phyloP scores from a whole-genome alignment of 1,284 basidiomycete species.

The Tetrapyrgos nigripes region DNA sequence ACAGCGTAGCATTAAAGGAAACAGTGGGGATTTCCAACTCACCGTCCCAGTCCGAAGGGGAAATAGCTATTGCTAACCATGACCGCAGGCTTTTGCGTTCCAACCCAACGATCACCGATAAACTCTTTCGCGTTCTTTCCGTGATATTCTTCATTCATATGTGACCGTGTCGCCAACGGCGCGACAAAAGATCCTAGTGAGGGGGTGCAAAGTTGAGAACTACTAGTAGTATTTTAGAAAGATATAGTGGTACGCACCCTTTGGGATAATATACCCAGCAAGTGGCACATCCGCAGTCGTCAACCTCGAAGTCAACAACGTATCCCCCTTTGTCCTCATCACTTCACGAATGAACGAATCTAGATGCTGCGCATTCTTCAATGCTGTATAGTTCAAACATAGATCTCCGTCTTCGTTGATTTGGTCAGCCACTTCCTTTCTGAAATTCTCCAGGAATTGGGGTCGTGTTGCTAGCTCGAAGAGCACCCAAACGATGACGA shows the following conservation, averaged over 20 bases:
- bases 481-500: constrained; percentile 41
- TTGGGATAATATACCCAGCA: constrained; percentile 40
- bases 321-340: constrained; percentile 45
- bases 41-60: constrained; percentile 43
- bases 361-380: constrained; percentile 36
- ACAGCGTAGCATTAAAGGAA: too few species aligned
- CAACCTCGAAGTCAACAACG: constrained; percentile 37
- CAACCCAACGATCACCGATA: constrained; percentile 41
- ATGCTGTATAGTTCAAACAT: constrained; percentile 33
- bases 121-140: constrained; percentile 35
- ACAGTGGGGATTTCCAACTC: too few species aligned
- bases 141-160: constrained; percentile 34
- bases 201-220: constrained; percentile 18
- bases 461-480: constrained; percentile 29
- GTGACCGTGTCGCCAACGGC: constrained; percentile 38
- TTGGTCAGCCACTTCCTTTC: constrained; percentile 21
- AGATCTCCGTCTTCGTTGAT: constrained; percentile 21
- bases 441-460: constrained; percentile 24
- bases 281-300: constrained; percentile 37
- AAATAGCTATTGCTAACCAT: constrained; percentile 39
- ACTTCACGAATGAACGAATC: constrained; percentile 47
- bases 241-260: too few species aligned
- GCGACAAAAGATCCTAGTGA: constrained; percentile 25
- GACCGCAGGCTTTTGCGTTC: constrained; percentile 34
- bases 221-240: not conserved